phyloP scores from a whole-genome alignment of 1,284 basidiomycete genomes.

The Lignosus rhinocerotis region DNA sequence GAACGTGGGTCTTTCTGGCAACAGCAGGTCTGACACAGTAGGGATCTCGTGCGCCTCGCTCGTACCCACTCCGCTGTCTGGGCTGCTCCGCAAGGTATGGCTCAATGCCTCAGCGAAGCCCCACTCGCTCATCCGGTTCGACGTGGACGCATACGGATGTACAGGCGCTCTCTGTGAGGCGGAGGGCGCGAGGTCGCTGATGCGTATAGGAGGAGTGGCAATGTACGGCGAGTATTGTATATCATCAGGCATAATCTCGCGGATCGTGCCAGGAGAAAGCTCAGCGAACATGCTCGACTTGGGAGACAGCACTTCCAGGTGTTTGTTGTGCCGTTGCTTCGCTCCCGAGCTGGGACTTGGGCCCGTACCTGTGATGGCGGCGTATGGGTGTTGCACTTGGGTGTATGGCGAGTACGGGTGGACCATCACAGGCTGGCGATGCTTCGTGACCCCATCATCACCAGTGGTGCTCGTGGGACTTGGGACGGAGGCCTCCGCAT shows the following conservation, averaged over 20 bases:
- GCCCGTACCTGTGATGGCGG: slow-evolving; percentile 19
- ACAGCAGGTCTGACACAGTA: slow-evolving; percentile 16
- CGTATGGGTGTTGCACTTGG: slow-evolving; percentile 37
- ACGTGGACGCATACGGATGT: slow-evolving; percentile 30
- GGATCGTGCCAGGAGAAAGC: slow-evolving; percentile 46
- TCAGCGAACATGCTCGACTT: slow-evolving; percentile 55
- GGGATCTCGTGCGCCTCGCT: slow-evolving; percentile 39
- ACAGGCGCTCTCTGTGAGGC: not conserved
- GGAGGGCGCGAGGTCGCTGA: slow-evolving; percentile 7
- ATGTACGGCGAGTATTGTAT: slow-evolving; percentile 54
- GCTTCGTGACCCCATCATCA: slow-evolving; percentile 44
- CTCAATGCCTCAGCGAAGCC: slow-evolving; percentile 36
- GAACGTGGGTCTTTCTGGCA: slow-evolving; percentile 9
- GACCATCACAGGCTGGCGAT: slow-evolving; percentile 45
- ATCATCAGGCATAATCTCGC: slow-evolving; percentile 52
- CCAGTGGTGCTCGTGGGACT: slow-evolving; percentile 11
- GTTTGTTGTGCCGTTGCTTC: slow-evolving; percentile 7
- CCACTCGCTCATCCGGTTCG: slow-evolving; percentile 33
- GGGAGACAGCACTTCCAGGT: slow-evolving; percentile 32
- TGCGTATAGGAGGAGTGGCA: slow-evolving; percentile 19
- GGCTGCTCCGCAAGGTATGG: slow-evolving; percentile 34
- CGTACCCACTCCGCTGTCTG: slow-evolving; percentile 50
- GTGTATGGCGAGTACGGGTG: slow-evolving; percentile 45
- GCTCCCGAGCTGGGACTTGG: not conserved
- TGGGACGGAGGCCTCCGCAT: not conserved